phyloP scores from a whole-genome alignment of 2,329 filamentous ascomycete genomes.

The Penicillium verrucosum region DNA sequence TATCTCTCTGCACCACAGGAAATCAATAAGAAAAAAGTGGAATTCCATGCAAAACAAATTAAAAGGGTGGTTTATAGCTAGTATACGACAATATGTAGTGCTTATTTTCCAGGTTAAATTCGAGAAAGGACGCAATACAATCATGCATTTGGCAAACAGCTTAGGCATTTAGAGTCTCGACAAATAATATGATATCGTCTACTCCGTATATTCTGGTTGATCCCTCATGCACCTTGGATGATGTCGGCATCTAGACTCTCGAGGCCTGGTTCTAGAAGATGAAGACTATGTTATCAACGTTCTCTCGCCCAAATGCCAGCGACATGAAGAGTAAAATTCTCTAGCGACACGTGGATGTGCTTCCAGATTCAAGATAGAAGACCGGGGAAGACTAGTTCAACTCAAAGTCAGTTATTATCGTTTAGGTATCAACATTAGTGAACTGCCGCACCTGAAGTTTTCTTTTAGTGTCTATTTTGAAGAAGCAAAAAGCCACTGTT shows the following conservation, averaged over 20 bases:
- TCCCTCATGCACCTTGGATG: neutral
- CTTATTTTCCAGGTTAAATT: neutral
- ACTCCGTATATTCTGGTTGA: neutral
- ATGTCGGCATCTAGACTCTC: neutral
- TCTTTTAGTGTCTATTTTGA: constrained; percentile 3
- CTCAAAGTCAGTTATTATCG: neutral
- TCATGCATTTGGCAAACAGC: no score
- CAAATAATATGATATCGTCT: no score
- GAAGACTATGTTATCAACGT: neutral
- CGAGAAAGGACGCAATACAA: neutral
- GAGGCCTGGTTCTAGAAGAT: neutral
- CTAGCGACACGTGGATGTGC: neutral
- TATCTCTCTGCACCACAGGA: no score
- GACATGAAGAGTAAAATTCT: neutral
- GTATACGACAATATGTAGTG: neutral
- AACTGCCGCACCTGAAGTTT: neutral
- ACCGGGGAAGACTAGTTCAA: neutral
- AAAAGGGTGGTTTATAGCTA: neutral
- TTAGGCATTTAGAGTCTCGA: no score
- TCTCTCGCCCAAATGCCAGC: neutral
- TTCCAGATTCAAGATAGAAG: neutral
- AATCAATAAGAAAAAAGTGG: neutral
- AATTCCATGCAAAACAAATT: neutral
- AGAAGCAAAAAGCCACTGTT: neutral
- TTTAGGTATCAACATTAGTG: neutral